Evolutionary conservation across 2,329 filamentous ascomycete genomes (phyloP).

Genomic region (Colletotrichum zoysiae): DNA sequence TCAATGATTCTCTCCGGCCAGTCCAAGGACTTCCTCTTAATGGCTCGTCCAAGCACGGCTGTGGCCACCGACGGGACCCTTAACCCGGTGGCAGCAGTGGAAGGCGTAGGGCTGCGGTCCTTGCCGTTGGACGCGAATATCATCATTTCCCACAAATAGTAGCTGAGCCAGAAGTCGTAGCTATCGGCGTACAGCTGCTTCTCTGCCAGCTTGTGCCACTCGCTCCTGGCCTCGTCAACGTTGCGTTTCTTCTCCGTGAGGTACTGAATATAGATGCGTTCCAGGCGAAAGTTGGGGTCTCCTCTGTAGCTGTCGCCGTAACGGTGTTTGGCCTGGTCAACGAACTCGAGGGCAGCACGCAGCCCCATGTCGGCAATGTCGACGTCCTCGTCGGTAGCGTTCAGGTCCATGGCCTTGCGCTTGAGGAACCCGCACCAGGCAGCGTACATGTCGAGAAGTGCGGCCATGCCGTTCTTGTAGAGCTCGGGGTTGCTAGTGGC

Average conservation of each 20-base stretch:
- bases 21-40: conserved; percentile 72
- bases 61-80: conserved; percentile 81
- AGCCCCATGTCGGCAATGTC: conserved; percentile 94
- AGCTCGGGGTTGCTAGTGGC: conserved; percentile 89
- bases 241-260: conserved; percentile 86
- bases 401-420: conserved; percentile 81
- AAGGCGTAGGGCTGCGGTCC: conserved; percentile 65
- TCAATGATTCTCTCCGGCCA: conserved; percentile 83
- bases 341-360: conserved; percentile 85
- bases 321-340: conserved; percentile 80
- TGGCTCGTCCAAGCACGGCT: conserved; percentile 79
- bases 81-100: conserved; percentile 59
- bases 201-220: conserved; percentile 79
- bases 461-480: conserved; percentile 87
- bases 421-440: conserved; percentile 96
- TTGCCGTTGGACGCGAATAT: conserved; percentile 65
- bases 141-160: conserved; percentile 92
- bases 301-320: conserved; percentile 83
- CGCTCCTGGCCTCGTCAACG: conserved; percentile 79
- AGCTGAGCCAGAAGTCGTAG: conserved; percentile 94
- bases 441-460: conserved; percentile 90
- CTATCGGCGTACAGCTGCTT: conserved; percentile 77
- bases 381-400: conserved; percentile 82
- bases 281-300: conserved; percentile 89
- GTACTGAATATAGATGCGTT: conserved; percentile 93